Conservation (phyloP, 345 rosid species). For the Eucalyptus melliodora region DNA sequence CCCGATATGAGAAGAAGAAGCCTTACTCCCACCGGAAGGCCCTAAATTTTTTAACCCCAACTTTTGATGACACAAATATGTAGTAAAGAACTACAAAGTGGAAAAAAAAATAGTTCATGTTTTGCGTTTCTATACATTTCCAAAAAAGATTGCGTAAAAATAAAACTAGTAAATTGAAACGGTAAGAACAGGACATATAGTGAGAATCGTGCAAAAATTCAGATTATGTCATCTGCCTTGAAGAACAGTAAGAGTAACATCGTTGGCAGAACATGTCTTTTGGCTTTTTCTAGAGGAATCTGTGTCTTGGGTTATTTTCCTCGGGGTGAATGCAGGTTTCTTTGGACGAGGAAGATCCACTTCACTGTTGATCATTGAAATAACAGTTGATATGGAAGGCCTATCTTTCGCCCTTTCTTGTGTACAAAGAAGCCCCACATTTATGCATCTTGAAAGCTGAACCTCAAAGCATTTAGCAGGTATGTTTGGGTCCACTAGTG, state of each 20-base stretch:
- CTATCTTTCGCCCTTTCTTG: conserved; percentile 17
- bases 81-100: neutral
- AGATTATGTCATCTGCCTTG: neutral
- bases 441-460: neutral
- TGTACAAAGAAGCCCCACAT: conserved; percentile 4
- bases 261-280: neutral
- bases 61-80: neutral
- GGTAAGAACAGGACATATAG: neutral
- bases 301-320: neutral
- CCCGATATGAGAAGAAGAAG: neutral
- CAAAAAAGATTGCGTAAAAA: neutral
- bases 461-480: neutral
- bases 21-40: neutral
- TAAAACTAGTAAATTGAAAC: neutral
- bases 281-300: neutral
- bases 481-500: neutral
- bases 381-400: conserved; percentile 3
- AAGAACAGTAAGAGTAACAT: neutral
- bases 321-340: neutral
- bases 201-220: neutral
- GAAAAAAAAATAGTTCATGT: neutral
- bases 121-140: neutral
- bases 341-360: neutral
- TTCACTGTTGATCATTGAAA: conserved; percentile 12
- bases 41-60: neutral